Base-by-base conservation (phyloP, 2,329 filamentous ascomycete species). In the Colletotrichum gigasporum region DNA sequence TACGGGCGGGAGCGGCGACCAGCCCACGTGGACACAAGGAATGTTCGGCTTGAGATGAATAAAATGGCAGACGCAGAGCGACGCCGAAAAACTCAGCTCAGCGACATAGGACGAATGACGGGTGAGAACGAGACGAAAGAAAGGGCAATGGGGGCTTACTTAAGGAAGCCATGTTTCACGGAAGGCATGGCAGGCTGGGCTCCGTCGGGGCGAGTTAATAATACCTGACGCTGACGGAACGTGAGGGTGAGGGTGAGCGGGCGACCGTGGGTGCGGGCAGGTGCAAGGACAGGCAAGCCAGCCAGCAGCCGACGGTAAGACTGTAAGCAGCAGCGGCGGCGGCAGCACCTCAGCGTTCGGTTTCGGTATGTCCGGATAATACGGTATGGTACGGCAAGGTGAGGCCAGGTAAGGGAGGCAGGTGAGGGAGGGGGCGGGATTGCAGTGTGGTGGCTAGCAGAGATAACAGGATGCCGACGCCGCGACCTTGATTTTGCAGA, bases 101-200 rank as follows among this genome's bases (percentile, higher is more conserved):
- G 47, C 22, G 30, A 61, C 35, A 61, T 37, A 53, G 35, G 48
- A 54, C 34, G 61, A 44, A 61, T 24, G 56, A 50, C n/a, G 28
- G 16, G 24, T 5, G 28, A 30, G 16, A 20, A 20, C 26, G 41
- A 11, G 28, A 28, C 20, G 11, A n/a, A 42, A n/a, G 22, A 34
- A 52, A 26, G 42, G 26, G 42, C 34, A 34, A 37, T 28, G 16
- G 28, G 18, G 34, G 62, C 62, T 64, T 64, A 64, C 62, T 64
- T 50, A 64, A 64, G 56, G 62, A 64, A 44, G 62, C 62, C 62
- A 64, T 64, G 62, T 64, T 61, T 64, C 62, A 64, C 24, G 34
- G 41, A 61, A 35, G 61, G 34, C 62, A 64, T 55, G 48, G 42
- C 56, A 20, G 42, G 48, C 20, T 50, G 48, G 56, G 48, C 18